Evolutionary conservation across 768 basidiomycete genomes (phyloP).

Genomic region (Rhizopogon salebrosus): DNA sequence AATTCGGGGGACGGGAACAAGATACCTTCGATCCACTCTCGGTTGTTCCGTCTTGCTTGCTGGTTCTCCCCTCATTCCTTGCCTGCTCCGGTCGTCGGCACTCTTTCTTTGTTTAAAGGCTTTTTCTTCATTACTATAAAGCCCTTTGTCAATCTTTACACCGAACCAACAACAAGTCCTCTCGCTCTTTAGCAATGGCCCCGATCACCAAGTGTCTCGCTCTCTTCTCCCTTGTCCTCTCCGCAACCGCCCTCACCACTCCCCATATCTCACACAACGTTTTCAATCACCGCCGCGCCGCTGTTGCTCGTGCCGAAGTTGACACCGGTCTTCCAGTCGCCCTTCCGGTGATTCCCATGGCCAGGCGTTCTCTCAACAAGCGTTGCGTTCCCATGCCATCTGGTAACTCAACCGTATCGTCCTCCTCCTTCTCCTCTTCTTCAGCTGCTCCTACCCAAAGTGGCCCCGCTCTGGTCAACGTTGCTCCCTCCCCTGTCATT

Average conservation of each 20-base stretch:
- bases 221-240: slow-evolving; percentile 38
- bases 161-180: slow-evolving; percentile 6
- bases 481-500: slow-evolving; percentile 13
- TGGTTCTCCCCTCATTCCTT: slow-evolving; percentile 3
- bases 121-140: slow-evolving; percentile 11
- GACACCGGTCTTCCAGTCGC: background rate
- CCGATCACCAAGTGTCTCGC: slow-evolving; percentile 39
- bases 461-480: slow-evolving; percentile 14
- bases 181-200: slow-evolving; percentile 15
- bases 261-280: slow-evolving; percentile 32
- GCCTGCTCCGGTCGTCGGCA: background rate
- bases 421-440: background rate
- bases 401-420: slow-evolving; percentile 11
- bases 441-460: background rate
- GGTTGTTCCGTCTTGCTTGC: background rate
- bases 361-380: slow-evolving; percentile 24
- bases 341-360: slow-evolving; percentile 1
- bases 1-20: background rate
- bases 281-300: slow-evolving; percentile 16
- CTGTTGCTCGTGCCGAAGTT: background rate
- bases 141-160: slow-evolving; percentile 13
- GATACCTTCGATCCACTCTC: slow-evolving; percentile 4
- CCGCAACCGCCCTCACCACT: slow-evolving; percentile 29
- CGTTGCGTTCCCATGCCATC: slow-evolving; percentile 16
- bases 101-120: background rate